These are phyloP conservation scores for Nicotiana otophora DNA, from an alignment of 257 asterid species.

Conservation along the genomic window DNA sequence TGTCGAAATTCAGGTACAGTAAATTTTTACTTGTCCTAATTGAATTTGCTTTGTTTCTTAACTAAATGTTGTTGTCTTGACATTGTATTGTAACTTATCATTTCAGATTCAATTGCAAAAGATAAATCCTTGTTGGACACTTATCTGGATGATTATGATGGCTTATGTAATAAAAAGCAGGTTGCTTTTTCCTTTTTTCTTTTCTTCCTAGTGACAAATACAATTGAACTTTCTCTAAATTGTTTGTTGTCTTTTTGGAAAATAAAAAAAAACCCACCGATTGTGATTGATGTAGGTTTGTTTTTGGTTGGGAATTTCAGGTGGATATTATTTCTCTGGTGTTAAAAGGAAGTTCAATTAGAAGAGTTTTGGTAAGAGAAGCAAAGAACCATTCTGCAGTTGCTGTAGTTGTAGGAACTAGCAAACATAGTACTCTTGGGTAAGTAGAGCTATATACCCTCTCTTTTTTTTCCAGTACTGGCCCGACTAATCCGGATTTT, in stretches of 20 bases:
- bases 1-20: slow-evolving; percentile 62
- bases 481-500: background rate
- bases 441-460: slow-evolving; percentile 21
- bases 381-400: slow-evolving; percentile 58
- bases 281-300: background rate
- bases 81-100: background rate
- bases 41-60: background rate
- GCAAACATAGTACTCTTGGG: slow-evolving; percentile 53
- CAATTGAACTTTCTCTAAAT: background rate
- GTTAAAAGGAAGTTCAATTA: slow-evolving; percentile 61
- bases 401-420: slow-evolving; percentile 70
- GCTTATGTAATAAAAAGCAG: slow-evolving; percentile 63
- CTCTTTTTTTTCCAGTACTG: too few relatives aligned
- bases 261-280: background rate
- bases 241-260: background rate
- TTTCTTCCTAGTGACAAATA: background rate
- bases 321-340: slow-evolving; percentile 54
- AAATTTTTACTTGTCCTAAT: background rate
- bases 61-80: background rate
- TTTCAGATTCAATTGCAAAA: slow-evolving; percentile 47
- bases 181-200: slow-evolving; percentile 24
- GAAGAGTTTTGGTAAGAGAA: slow-evolving; percentile 65
- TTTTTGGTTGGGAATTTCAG: slow-evolving; percentile 33
- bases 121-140: slow-evolving; percentile 50
- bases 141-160: slow-evolving; percentile 68